Conservation (phyloP, 2,329 filamentous ascomycete species). For the Aspergillus sp. region DNA sequence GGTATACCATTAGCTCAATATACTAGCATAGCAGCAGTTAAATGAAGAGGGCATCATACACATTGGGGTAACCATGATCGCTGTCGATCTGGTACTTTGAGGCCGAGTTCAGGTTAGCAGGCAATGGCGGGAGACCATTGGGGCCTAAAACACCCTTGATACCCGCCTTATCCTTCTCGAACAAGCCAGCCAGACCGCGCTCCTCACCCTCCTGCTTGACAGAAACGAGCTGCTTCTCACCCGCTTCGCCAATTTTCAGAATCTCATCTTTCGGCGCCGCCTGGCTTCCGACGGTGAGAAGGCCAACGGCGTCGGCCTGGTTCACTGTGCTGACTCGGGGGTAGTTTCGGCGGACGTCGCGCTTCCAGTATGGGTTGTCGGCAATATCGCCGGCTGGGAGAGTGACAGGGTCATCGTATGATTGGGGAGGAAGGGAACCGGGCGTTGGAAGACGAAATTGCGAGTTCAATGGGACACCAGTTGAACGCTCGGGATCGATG, state of each 20-base stretch:
- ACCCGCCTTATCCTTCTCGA: slow-evolving; percentile 66
- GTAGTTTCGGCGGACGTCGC: slow-evolving; percentile 82
- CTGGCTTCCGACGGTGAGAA: slow-evolving; percentile 83
- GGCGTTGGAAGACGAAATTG: slow-evolving; percentile 88
- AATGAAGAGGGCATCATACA: slow-evolving; percentile 58
- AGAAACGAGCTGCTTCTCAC: slow-evolving; percentile 73
- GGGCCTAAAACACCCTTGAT: slow-evolving; percentile 68
- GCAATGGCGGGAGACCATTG: slow-evolving; percentile 83
- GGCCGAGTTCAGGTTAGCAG: slow-evolving; percentile 66
- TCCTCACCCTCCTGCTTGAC: slow-evolving; percentile 75
- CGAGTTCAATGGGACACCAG: slow-evolving; percentile 89
- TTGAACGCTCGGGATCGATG: slow-evolving; percentile 85
- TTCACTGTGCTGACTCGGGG: slow-evolving; percentile 77
- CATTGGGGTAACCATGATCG: slow-evolving; percentile 70
- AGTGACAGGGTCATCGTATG: slow-evolving; percentile 82
- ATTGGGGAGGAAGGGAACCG: slow-evolving; percentile 69
- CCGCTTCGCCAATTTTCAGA: slow-evolving; percentile 73
- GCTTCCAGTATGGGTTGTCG: slow-evolving; percentile 96
- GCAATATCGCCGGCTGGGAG: slow-evolving; percentile 83
- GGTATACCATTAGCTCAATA: slow-evolving; percentile 27
- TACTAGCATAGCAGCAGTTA: slow-evolving; percentile 20
- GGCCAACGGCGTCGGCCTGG: slow-evolving; percentile 82
- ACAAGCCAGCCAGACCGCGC: slow-evolving; percentile 71
- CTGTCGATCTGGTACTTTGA: slow-evolving; percentile 67
- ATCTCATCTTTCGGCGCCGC: slow-evolving; percentile 78